Conservation (phyloP, 306 rosid species). For the Astragalus glycyphyllos region DNA sequence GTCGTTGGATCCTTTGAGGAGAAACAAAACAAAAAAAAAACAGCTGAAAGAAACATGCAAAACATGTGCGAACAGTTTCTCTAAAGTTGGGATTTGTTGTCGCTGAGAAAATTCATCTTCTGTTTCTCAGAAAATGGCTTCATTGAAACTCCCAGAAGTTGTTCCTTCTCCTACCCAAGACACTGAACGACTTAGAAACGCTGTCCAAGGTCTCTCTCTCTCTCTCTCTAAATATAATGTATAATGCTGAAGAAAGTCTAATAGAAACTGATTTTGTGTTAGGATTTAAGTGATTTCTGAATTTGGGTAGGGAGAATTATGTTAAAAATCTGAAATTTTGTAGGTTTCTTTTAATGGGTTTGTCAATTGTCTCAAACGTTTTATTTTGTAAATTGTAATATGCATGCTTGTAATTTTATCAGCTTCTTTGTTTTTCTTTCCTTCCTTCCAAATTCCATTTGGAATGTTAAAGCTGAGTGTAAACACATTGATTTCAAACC, state of each 20-base stretch:
- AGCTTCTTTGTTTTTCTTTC: not conserved
- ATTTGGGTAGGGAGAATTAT: slow-evolving; percentile 10
- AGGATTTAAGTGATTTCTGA: slow-evolving; percentile 1
- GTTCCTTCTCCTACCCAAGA: slow-evolving; percentile 81
- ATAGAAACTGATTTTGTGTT: not conserved
- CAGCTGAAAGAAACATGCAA: slow-evolving; percentile 37
- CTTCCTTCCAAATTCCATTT: slow-evolving; percentile 4
- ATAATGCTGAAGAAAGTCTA: slow-evolving; percentile 20
- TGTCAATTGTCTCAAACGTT: not conserved
- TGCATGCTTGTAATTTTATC: slow-evolving; percentile 3
- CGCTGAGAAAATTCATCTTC: slow-evolving; percentile 33
- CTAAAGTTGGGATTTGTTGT: slow-evolving; percentile 3
- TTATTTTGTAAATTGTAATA: not conserved
- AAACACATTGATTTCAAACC: not conserved
- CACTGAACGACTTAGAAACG: slow-evolving; percentile 63
- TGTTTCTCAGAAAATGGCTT: slow-evolving; percentile 49
- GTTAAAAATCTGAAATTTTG: slow-evolving; percentile 20
- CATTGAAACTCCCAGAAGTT: slow-evolving; percentile 69
- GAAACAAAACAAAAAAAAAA: slow-evolving; percentile 6
- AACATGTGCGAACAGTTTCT: slow-evolving; percentile 26
- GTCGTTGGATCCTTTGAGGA: slow-evolving; percentile 33
- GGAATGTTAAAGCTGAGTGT: not conserved
- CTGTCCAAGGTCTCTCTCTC: slow-evolving; percentile 69
- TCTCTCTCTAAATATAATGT: slow-evolving; percentile 11
- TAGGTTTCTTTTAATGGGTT: slow-evolving; percentile 17